These are phyloP conservation scores for Trichophyton equinum DNA, from an alignment of 2,329 filamentous ascomycete species.

Conservation along the genomic window DNA sequence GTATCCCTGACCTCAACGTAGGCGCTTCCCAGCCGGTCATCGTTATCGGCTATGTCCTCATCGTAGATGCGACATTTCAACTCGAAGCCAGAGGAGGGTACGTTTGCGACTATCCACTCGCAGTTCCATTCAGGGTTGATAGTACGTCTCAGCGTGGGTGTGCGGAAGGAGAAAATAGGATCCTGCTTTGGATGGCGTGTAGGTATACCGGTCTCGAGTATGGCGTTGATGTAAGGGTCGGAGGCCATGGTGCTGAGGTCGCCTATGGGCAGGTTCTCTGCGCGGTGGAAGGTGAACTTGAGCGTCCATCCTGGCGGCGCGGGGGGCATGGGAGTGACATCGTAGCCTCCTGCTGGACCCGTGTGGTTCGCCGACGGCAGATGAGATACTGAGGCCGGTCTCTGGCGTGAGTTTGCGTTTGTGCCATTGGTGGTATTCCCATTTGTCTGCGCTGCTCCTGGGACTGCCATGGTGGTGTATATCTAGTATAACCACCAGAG, in stretches of 20 bases:
- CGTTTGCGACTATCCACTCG: conserved; percentile 77
- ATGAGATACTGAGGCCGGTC: not conserved
- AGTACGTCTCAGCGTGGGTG: conserved; percentile 58
- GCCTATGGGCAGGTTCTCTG: conserved; percentile 66
- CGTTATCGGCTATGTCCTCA: conserved; percentile 73
- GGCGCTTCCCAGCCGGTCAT: conserved; percentile 80
- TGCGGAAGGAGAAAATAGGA: conserved; percentile 53
- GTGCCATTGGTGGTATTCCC: not conserved
- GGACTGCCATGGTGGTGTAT: no score
- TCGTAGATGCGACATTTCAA: conserved; percentile 83
- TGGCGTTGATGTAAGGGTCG: conserved; percentile 70
- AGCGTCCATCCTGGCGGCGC: conserved; percentile 70
- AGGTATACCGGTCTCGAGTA: conserved; percentile 57
- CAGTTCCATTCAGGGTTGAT: conserved; percentile 71
- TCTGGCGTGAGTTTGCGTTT: not conserved
- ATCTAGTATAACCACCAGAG: no score
- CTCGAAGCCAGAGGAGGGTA: conserved; percentile 66
- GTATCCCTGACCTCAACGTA: conserved; percentile 49
- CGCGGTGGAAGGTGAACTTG: conserved; percentile 71
- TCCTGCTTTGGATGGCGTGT: conserved; percentile 79
- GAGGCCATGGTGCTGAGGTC: conserved; percentile 67
- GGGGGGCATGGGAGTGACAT: conserved; percentile 62
- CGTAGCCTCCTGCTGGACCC: conserved; percentile 62
- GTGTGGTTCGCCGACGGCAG: conserved; percentile 5
- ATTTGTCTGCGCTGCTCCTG: not conserved